Evolutionary conservation across 2,329 filamentous ascomycete genomes (phyloP), one percentile per base, ranked within the genome.

Genomic region (Lachnellula arida): DNA sequence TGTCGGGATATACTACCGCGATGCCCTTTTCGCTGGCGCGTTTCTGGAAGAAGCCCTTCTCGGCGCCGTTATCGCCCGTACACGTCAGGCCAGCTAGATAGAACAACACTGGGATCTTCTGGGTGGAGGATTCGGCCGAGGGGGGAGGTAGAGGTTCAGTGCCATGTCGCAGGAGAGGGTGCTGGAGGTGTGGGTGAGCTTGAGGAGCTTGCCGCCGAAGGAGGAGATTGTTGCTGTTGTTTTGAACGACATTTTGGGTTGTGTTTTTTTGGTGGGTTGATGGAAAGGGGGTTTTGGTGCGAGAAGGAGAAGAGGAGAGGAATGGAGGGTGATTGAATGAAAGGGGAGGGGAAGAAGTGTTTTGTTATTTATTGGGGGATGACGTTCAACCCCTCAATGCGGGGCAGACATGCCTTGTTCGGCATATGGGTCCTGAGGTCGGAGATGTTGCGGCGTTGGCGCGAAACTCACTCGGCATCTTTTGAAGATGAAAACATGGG

Each of bases 61-160:
- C 84, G 34, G 86, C 79, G 69, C 84, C 85, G 74, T 92, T 92
- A 68, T 97, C 92, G 37, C 90, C 91, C 1, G 91, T 93, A 79
- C 94, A 99, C 59, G 94, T 97, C 59, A 99, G 79, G 51, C 94
- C 94, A 14, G 93, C 93, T 57, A 99, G 86, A 75, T 93, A 99
- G 76, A 97, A 86, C 56, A 99, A 82, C 32, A 97, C 83, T 23
- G 94, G 94, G 2, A 91, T 85, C 67, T 88, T 88, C 73, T 66
- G 60, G 80, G 57, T 42, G 2, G 32, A 51, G 3, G 39, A 49
- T 46, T 54, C 74, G 54, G 89, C 84, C 67, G 86, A 2, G 89
- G 85, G 23, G 94, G 94, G 3, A 99, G 81, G 78, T 89, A 99
- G 67, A 99, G 81, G 76, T 95, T 96, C 69, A 97, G 83, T 71